Conservation (phyloP, 202 grass and related monocot genomes). For the Hordeum pubiflorum region DNA sequence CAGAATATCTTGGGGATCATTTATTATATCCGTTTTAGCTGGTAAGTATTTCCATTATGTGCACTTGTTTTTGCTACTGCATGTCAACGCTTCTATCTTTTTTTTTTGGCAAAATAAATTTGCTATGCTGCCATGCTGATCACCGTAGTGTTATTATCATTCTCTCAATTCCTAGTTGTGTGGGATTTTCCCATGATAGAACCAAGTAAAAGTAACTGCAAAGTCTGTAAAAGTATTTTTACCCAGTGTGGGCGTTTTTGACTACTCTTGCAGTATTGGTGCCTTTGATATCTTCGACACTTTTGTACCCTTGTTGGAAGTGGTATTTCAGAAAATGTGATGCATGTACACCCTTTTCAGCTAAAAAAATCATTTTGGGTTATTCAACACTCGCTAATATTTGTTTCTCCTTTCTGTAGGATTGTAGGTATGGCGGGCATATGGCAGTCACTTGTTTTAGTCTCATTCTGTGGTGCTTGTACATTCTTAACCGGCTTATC, state of each 20-base stretch:
- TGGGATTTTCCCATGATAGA: neutral
- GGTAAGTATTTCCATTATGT: slow-evolving; percentile 41
- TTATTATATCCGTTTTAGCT: slow-evolving; percentile 98
- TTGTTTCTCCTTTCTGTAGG: slow-evolving; percentile 56
- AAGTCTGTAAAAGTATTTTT: neutral
- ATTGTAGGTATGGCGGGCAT: slow-evolving; percentile 97
- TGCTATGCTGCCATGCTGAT: neutral
- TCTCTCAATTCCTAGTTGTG: slow-evolving; percentile 6
- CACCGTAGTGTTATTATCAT: neutral
- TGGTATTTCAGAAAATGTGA: slow-evolving; percentile 10
- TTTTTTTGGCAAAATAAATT: slow-evolving; percentile 2
- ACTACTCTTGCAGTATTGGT: neutral
- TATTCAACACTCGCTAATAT: slow-evolving; percentile 12
- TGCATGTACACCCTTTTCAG: neutral
- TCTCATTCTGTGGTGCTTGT: slow-evolving; percentile 85
- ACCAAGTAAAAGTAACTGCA: slow-evolving; percentile 5
- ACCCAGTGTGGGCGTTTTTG: neutral
- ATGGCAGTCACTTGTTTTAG: slow-evolving; percentile 74
- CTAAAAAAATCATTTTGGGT: neutral
- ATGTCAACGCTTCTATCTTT: neutral
- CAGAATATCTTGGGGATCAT: slow-evolving; percentile 99
- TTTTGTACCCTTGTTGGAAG: neutral
- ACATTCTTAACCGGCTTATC: slow-evolving; percentile 95
- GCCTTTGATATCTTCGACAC: neutral
- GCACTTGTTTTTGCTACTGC: neutral